phyloP scores from a whole-genome alignment of 192 early-diverging fungal species.

The Backusella luteola region DNA sequence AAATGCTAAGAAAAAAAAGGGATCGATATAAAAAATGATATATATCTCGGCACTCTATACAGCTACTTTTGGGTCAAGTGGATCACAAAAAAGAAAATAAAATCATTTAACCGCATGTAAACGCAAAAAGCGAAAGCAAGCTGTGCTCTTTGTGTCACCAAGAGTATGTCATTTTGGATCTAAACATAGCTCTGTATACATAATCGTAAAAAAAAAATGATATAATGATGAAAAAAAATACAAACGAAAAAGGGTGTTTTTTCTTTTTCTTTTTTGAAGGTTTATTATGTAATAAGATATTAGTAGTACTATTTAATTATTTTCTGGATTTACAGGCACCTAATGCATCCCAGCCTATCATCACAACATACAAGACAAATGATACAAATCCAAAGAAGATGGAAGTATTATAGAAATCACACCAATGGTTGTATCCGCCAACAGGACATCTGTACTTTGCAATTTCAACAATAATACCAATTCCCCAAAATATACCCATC shows the following conservation, averaged over 20 bases:
- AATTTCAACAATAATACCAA: conserved; percentile 31
- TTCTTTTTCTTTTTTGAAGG: neutral
- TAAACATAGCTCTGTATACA: neutral
- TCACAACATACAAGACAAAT: conserved; percentile 25
- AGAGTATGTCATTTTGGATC: neutral
- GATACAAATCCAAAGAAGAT: conserved; percentile 40
- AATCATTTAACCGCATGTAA: neutral
- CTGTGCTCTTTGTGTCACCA: neutral
- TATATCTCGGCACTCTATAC: neutral
- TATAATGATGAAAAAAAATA: neutral
- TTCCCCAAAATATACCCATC: conserved; percentile 37
- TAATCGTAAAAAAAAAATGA: neutral
- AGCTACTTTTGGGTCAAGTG: neutral
- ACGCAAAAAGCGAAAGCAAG: neutral
- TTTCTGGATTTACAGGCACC: conserved; percentile 20
- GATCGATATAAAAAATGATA: neutral
- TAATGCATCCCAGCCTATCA: conserved; percentile 31
- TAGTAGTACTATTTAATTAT: neutral
- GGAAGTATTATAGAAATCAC: conserved; percentile 41
- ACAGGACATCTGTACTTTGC: conserved; percentile 24
- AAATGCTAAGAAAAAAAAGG: neutral
- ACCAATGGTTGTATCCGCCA: conserved; percentile 34
- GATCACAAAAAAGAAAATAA: neutral
- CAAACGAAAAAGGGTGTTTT: neutral
- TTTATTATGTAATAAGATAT: conserved; percentile 2